Percentiles rank a stretch among this genome's conserved stretches.
Conservation (phyloP, 2,329 filamentous ascomycete genomes). For the Alternaria infectoria region DNA sequence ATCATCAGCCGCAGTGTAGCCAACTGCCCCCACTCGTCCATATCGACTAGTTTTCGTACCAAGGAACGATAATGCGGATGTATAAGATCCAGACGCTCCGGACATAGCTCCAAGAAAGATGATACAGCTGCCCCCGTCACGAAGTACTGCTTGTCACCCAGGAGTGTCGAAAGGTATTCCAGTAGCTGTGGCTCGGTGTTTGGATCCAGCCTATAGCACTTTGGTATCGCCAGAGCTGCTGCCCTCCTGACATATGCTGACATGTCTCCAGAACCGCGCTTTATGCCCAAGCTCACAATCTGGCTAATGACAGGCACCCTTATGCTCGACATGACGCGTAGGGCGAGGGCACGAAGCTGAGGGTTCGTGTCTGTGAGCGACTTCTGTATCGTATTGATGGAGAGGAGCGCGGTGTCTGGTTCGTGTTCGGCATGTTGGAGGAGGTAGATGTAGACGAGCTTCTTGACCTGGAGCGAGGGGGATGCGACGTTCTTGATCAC, state of each 20-base stretch:
- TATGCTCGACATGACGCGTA: constrained; percentile 97
- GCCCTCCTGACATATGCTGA: constrained; percentile 91
- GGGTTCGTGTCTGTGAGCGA: constrained; percentile 92
- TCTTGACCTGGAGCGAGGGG: constrained; percentile 92
- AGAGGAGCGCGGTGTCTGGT: constrained; percentile 91
- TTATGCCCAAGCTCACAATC: constrained; percentile 94
- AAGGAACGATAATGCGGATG: constrained; percentile 87
- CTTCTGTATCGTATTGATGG: constrained; percentile 99
- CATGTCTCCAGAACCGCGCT: constrained; percentile 92
- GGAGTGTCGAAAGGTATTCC: constrained; percentile 77
- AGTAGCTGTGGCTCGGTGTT: constrained; percentile 82
- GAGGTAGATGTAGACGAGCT: constrained; percentile 97
- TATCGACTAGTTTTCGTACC: constrained; percentile 91
- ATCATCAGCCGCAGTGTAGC: constrained; percentile 82
- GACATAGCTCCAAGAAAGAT: constrained; percentile 88
- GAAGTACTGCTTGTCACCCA: constrained; percentile 93
- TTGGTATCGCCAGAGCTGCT: constrained; percentile 91
- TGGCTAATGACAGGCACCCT: constrained; percentile 97
- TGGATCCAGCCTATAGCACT: constrained; percentile 91
- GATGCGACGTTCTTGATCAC: constrained; percentile 98
- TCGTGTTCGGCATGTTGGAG: constrained; percentile 96
- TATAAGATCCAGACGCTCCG: constrained; percentile 83
- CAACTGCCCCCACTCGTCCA: constrained; percentile 98
- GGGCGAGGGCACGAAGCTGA: constrained; percentile 85
- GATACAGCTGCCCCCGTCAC: constrained; percentile 93